Base-by-base conservation (phyloP, 345 rosid species). In the Mangifera indica region DNA sequence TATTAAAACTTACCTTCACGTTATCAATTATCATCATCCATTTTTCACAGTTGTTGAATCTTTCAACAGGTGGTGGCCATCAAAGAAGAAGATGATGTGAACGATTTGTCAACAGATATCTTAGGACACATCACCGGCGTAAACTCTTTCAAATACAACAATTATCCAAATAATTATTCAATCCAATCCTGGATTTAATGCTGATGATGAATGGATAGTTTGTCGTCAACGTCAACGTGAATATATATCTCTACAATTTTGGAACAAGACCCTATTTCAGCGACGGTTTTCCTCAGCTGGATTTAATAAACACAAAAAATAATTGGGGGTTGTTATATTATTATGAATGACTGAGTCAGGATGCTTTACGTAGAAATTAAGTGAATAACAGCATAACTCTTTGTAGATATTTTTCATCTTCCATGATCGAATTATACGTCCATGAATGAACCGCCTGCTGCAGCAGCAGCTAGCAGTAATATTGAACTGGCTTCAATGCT, bases 111-210 rank as follows among this genome's bases (percentile, higher is more conserved):
- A 5, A 5, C 97, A 6, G 91, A 95, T 65, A 89, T 93, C 22
- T 88, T 92, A 78, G 87, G 97, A 66, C 94, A 92, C 25, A 88
- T 92, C 49, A 88, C 91, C 73, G 98, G 94, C 29, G 87, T 88
- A 37, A 91, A 87, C 62, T 88, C 98, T 67, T 95, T 95, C 87
- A 87, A 88, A 61, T 91, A 85, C 98, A 95, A 85, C 80, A 37
- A 37, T 37, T 91, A 85, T 63, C 80, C 96, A 7, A 87, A 85
- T 80, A 37, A 37, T 37, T 91, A 86, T 63, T 80, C 96, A 7
- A 87, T 87, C 76, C 93, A 88, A 56, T 93, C 97, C 57, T 95
- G 98, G 98, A 91, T 85, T 79, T 94, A 66, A 86, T 14, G n/a
- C n/a, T n/a, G n/a, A n/a, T n/a, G n/a, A n/a, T n/a, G n/a, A n/a